A percentile compares a stretch with the other conserved stretches of the same genome.
phyloP scores from a whole-genome alignment of 2,329 filamentous ascomycete genomes.

The Fusarium napiforme region DNA sequence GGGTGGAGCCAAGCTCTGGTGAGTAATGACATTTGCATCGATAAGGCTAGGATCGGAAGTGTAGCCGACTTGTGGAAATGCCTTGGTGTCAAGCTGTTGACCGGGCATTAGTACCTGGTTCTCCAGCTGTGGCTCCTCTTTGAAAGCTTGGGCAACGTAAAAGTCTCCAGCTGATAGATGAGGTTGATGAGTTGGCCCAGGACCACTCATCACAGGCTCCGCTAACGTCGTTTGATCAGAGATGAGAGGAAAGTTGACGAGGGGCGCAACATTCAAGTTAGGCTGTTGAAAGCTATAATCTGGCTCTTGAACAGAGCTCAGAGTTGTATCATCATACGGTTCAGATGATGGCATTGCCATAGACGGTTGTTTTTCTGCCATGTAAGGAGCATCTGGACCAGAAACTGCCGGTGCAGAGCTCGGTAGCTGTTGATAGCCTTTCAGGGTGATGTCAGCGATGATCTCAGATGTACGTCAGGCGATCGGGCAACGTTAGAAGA shows the following conservation, averaged over 20 bases:
- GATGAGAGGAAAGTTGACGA: constrained; percentile 38
- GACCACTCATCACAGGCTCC: constrained; percentile 28
- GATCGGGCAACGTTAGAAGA: neutral
- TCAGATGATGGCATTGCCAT: constrained; percentile 38
- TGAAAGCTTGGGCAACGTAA: constrained; percentile 33
- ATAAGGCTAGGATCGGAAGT: constrained; percentile 26
- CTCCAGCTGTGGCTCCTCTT: constrained; percentile 34
- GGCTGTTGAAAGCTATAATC: constrained; percentile 33
- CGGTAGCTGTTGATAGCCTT: constrained; percentile 52
- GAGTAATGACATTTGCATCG: constrained; percentile 22
- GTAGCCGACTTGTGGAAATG: constrained; percentile 37
- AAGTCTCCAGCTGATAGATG: constrained; percentile 34
- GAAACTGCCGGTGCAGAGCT: constrained; percentile 42
- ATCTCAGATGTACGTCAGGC: neutral
- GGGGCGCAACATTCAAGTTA: constrained; percentile 30
- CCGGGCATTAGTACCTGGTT: constrained; percentile 25
- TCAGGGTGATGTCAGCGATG: constrained; percentile 21
- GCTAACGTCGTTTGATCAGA: constrained; percentile 31
- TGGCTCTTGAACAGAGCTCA: constrained; percentile 26
- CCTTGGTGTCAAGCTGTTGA: constrained; percentile 33
- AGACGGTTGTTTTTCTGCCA: constrained; percentile 44
- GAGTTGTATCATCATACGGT: constrained; percentile 23
- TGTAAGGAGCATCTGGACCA: constrained; percentile 48
- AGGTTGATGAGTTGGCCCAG: constrained; percentile 24
- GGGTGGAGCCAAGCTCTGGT: constrained; percentile 23